These are phyloP conservation scores for Pseudogymnoascus sp. DNA, from an alignment of 2,329 filamentous ascomycete genomes.

Conservation along the genomic window DNA sequence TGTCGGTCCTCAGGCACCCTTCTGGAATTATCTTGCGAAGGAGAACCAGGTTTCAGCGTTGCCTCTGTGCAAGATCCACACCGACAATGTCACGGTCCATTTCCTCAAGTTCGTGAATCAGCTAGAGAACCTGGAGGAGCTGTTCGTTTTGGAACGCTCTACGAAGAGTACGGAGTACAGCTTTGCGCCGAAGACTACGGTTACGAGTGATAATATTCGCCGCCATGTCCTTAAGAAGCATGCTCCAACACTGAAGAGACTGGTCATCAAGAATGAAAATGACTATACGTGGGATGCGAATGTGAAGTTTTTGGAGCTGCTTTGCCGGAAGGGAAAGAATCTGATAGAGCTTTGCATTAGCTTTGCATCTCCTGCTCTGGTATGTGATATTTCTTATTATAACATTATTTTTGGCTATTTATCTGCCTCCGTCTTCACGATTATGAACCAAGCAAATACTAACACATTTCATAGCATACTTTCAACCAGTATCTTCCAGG, in stretches of 20 bases:
- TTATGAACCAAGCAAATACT: constrained; percentile 12
- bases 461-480: constrained; percentile 39
- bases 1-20: constrained; percentile 51
- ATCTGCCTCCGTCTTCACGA: constrained; percentile 1
- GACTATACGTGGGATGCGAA: constrained; percentile 50
- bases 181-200: constrained; percentile 42
- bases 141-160: constrained; percentile 51
- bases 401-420: constrained; percentile 35
- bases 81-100: constrained; percentile 50
- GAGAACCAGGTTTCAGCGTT: constrained; percentile 46
- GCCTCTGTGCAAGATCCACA: constrained; percentile 50
- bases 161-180: constrained; percentile 45
- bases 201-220: constrained; percentile 51
- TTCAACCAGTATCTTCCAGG: constrained; percentile 47
- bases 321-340: constrained; percentile 41
- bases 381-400: constrained; percentile 44
- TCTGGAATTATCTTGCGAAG: constrained; percentile 51
- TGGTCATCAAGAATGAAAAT: constrained; percentile 54
- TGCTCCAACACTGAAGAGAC: constrained; percentile 42
- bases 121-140: constrained; percentile 46
- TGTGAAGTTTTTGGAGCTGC: constrained; percentile 44
- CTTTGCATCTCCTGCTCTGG: constrained; percentile 39
- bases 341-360: constrained; percentile 50
- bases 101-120: constrained; percentile 49
- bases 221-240: constrained; percentile 51